These are phyloP conservation scores for Solanum chiquidenum DNA, from an alignment of 257 asterid species.

Conservation along the genomic window DNA sequence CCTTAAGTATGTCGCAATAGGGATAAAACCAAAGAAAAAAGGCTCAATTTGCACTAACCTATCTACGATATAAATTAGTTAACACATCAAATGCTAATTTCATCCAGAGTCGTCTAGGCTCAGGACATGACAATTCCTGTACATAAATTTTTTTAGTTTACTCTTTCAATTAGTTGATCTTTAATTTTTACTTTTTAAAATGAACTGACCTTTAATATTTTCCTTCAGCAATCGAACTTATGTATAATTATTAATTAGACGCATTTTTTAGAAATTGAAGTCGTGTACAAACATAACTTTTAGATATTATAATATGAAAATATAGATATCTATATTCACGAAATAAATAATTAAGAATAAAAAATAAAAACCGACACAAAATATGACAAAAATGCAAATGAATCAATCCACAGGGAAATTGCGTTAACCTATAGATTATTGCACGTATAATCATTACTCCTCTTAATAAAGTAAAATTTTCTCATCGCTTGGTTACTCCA, in stretches of 20 bases:
- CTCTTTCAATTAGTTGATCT: background rate
- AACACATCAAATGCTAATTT: background rate
- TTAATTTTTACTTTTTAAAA: too few species aligned
- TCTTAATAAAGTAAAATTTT: background rate
- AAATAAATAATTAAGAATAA: too few species aligned
- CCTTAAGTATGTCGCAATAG: too few species aligned
- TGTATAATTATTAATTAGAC: background rate
- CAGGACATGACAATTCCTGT: background rate
- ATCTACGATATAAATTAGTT: background rate
- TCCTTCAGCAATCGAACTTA: background rate
- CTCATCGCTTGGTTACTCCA: background rate
- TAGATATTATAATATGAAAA: background rate
- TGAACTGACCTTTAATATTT: too few species aligned
- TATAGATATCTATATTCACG: background rate
- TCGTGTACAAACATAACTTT: background rate
- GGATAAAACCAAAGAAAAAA: too few species aligned
- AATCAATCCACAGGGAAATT: background rate
- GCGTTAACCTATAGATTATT: background rate
- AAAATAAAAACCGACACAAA: too few species aligned
- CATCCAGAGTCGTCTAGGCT: background rate
- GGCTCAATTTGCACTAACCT: background rate
- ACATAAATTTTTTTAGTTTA: background rate
- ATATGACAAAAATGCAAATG: background rate
- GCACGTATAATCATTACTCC: background rate
- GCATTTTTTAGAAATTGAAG: background rate